These are phyloP conservation scores for Trypanosoma platydactyli DNA, from an alignment of 208 protist species.

Conservation along the genomic window DNA sequence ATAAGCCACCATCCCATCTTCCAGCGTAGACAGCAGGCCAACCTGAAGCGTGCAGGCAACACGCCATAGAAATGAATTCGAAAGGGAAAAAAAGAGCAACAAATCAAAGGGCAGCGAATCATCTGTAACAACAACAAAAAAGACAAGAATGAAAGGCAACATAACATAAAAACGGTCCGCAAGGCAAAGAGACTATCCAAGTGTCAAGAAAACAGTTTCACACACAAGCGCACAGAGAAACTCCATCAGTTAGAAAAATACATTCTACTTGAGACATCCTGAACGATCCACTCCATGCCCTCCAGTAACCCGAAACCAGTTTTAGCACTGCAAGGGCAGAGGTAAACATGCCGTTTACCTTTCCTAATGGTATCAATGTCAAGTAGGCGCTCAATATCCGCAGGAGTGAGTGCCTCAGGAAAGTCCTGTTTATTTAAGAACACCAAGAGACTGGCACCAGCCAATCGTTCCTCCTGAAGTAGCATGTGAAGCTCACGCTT, in stretches of 20 bases:
- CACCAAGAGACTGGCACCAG: slow-evolving; percentile 98
- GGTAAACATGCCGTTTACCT: slow-evolving; percentile 91
- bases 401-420: slow-evolving; percentile 55
- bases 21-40: no score
- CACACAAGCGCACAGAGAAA: no score
- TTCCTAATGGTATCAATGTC: slow-evolving; percentile 83
- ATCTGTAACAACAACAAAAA: neutral
- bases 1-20: slow-evolving; percentile 50
- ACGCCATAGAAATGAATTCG: neutral
- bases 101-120: no score
- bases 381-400: slow-evolving; percentile 65
- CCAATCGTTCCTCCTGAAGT: slow-evolving; percentile 96
- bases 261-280: slow-evolving; percentile 94
- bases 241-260: slow-evolving; percentile 68
- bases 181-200: no score
- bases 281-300: slow-evolving; percentile 98
- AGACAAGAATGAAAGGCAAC: no score
- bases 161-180: no score
- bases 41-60: neutral
- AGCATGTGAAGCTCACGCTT: slow-evolving; percentile 94
- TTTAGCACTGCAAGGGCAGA: slow-evolving; percentile 95
- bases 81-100: neutral
- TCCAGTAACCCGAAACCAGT: slow-evolving; percentile 95
- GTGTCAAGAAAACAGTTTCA: no score
- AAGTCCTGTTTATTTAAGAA: slow-evolving; percentile 99